Evolutionary conservation across 768 basidiomycete species (phyloP).

Genomic region (Tephrocybe sp.): DNA sequence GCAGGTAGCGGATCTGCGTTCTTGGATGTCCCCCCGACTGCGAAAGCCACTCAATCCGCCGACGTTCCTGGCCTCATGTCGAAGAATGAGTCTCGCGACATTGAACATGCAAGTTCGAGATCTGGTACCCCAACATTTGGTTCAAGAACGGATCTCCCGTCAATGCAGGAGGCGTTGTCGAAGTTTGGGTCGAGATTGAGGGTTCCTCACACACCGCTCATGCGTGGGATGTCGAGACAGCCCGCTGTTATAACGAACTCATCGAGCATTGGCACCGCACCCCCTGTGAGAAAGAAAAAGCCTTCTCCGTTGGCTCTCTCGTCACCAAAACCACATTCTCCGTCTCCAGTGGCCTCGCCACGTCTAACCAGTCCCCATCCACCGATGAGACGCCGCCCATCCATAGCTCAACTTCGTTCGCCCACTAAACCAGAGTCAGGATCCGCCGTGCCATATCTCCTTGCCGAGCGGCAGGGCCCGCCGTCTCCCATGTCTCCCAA

Average conservation of each 20-base stretch:
- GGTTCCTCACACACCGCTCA: conserved; percentile 11
- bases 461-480: conserved; percentile 15
- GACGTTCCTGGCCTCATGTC: conserved; percentile 9
- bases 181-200: conserved; percentile 33
- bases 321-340: conserved; percentile 20
- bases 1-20: conserved; percentile 24
- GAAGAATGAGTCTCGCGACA: conserved; percentile 29
- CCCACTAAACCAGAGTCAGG: conserved; percentile 13
- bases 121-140: conserved; percentile 67
- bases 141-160: conserved; percentile 47
- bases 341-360: conserved; percentile 12
- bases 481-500: conserved; percentile 27
- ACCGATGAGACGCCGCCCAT: conserved; percentile 19
- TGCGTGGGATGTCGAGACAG: conserved; percentile 21
- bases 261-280: neutral
- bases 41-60: neutral
- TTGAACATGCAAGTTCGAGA: conserved; percentile 48
- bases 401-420: conserved; percentile 22
- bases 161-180: conserved; percentile 42
- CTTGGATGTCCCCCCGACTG: conserved; percentile 18
- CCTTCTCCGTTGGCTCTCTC: conserved; percentile 32
- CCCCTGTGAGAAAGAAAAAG: conserved; percentile 30
- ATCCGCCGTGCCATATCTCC: conserved; percentile 14
- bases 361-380: conserved; percentile 16
- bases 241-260: conserved; percentile 19